Base-by-base conservation (phyloP, 2,329 filamentous ascomycete genomes). In the Fusarium decemcellulare region DNA sequence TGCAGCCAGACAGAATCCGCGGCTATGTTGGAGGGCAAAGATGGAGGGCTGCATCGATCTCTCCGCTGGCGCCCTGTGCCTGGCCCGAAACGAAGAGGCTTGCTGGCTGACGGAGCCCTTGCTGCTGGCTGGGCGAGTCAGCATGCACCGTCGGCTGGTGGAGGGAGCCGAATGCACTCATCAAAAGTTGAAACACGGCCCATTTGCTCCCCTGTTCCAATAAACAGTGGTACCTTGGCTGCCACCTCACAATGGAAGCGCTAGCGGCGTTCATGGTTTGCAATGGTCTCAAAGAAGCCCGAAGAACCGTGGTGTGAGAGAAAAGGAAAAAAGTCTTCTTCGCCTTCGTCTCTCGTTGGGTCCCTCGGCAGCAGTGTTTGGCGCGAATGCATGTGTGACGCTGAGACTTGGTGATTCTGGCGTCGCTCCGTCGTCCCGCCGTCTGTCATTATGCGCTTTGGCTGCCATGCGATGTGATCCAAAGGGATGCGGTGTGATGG, bases 341-440 rank as follows among this genome's bases (percentile, higher is more conserved):
- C 43, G 30, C 46, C 39, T 44, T 36, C 46, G 64, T 67, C 59
- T 70, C 59, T 56, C 52, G 66, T 63, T 70, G 42, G 50, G 48
- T 54, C 46, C 39, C 63, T 59, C 58, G 62, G 50, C 29, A 56
- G 46, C 47, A 32, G 42, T 62, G 12, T 64, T 52, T 69, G 67
- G 50, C 67, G 58, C 67, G 62, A 69, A 69, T 67, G 66, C 67
- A 69, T 70, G 66, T 47, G 66, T 67, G 67, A 68, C 63, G 60
- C 34, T 59, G 46, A 62, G 44, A 65, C 46, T 71, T 54, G 43
- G 40, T 32, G 40, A 71, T 53, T 65, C 57, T 37, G 44, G 39
- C 59, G 43, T 37, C 59, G 48, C 51, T 58, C 57, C 34, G 30
- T 40, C 42, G 61, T 51, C 27, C 36, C 53, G 44, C 39, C 55